Conservation (phyloP, 2,329 filamentous ascomycete genomes). For the Hysterium pulicare region DNA sequence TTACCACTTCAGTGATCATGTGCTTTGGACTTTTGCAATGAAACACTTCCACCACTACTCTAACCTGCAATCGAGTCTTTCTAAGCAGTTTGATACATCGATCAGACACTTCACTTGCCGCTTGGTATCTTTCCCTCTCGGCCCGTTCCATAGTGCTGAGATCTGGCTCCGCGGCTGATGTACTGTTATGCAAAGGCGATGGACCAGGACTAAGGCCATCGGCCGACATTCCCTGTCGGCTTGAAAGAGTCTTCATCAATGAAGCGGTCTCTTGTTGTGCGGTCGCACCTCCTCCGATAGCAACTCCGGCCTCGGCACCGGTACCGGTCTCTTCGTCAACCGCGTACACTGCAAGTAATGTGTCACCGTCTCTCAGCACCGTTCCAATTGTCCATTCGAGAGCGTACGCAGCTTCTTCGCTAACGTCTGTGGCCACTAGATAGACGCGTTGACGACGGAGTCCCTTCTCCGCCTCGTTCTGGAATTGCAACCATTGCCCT, state of each 20-base stretch:
- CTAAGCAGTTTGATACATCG: slow-evolving; percentile 80
- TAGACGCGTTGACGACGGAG: slow-evolving; percentile 81
- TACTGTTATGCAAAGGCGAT: slow-evolving; percentile 31
- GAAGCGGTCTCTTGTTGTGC: slow-evolving; percentile 73
- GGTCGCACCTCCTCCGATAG: slow-evolving; percentile 68
- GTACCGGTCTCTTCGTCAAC: slow-evolving; percentile 74
- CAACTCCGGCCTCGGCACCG: slow-evolving; percentile 44
- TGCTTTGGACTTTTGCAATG: slow-evolving; percentile 98
- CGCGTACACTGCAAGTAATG: slow-evolving; percentile 87
- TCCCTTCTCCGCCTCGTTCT: slow-evolving; percentile 74
- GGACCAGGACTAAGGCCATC: slow-evolving; percentile 29
- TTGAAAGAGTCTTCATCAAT: slow-evolving; percentile 63
- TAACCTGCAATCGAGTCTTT: slow-evolving; percentile 88
- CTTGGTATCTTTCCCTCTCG: slow-evolving; percentile 76
- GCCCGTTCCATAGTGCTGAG: slow-evolving; percentile 46
- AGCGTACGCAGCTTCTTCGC: slow-evolving; percentile 89
- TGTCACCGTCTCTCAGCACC: slow-evolving; percentile 89
- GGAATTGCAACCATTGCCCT: slow-evolving; percentile 76
- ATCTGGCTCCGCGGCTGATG: slow-evolving; percentile 33
- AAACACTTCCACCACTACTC: slow-evolving; percentile 91
- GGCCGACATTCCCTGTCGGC: slow-evolving; percentile 36
- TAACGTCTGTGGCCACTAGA: slow-evolving; percentile 91
- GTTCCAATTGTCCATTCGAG: slow-evolving; percentile 98
- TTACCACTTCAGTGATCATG: slow-evolving; percentile 84
- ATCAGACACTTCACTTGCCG: slow-evolving; percentile 79